Percentiles rank a stretch among this genome's conserved stretches.
phyloP scores from a whole-genome alignment of 345 rosid genomes.

The Syzygium jambos region DNA sequence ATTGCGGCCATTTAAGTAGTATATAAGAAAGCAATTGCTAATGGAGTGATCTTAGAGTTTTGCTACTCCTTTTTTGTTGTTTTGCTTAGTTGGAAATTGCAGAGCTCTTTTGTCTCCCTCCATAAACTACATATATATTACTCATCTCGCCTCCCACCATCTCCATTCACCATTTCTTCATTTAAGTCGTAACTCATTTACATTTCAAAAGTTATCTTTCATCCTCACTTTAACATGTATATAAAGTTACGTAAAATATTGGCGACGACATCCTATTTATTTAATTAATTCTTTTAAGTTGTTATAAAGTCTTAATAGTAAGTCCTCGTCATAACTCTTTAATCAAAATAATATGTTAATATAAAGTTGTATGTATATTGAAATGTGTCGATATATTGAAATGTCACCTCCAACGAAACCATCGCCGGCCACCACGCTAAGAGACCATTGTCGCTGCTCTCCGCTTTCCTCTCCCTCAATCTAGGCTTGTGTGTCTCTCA shows the following conservation, averaged over 20 bases:
- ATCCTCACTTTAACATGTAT: background rate
- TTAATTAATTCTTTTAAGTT: too few species aligned
- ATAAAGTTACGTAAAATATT: too few species aligned
- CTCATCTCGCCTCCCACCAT: background rate
- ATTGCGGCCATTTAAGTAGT: background rate
- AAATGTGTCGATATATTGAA: too few species aligned
- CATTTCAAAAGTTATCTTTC: too few species aligned
- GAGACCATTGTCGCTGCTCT: background rate
- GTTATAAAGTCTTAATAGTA: too few species aligned
- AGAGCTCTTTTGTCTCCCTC: background rate
- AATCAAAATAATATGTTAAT: background rate
- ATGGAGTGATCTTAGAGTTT: background rate
- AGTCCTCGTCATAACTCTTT: background rate
- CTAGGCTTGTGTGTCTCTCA: background rate
- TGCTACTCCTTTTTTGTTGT: background rate
- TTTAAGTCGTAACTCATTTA: background rate
- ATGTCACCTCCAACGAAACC: background rate
- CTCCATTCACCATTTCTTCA: too few species aligned
- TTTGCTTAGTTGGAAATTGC: background rate
- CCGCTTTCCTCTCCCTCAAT: background rate
- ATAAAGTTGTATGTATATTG: background rate
- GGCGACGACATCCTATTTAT: background rate
- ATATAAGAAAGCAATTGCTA: background rate
- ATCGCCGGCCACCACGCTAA: background rate
- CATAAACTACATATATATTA: background rate